phyloP scores from a whole-genome alignment of 2,329 filamentous ascomycete genomes.

The Amesomyces nigricolor region DNA sequence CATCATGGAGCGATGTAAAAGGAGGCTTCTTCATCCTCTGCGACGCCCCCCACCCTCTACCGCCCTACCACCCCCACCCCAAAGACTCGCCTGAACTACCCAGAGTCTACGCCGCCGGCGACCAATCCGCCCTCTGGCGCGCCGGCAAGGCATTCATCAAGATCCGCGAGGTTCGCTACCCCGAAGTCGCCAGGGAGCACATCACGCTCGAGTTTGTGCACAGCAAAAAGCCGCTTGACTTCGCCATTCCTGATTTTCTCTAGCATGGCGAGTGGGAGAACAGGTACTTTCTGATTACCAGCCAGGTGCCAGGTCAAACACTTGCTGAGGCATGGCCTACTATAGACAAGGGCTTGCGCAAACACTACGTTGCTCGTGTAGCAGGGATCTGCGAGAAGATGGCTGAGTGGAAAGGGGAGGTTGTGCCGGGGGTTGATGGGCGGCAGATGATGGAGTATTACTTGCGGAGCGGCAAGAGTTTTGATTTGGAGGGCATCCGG shows the following conservation, averaged over 20 bases:
- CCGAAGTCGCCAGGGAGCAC: slow-evolving; percentile 19
- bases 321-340: slow-evolving; percentile 14
- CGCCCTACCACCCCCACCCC: background rate
- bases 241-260: slow-evolving; percentile 18
- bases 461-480: too few relatives aligned
- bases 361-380: too few relatives aligned
- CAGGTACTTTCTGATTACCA: slow-evolving; percentile 27
- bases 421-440: too few relatives aligned
- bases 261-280: slow-evolving; percentile 23
- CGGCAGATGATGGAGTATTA: too few relatives aligned
- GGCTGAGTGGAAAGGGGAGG: too few relatives aligned
- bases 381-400: too few relatives aligned
- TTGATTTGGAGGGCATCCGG: too few relatives aligned
- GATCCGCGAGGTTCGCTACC: background rate
- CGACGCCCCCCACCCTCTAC: background rate
- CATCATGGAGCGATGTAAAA: slow-evolving; percentile 1
- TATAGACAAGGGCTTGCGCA: too few relatives aligned
- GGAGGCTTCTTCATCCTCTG: slow-evolving; percentile 6
- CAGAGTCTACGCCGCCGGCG: slow-evolving; percentile 1
- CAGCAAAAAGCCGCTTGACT: slow-evolving; percentile 14
- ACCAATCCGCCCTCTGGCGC: slow-evolving; percentile 17
- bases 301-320: slow-evolving; percentile 26
- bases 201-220: slow-evolving; percentile 16
- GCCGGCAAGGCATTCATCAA: slow-evolving; percentile 24
- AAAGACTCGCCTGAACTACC: background rate